Evolutionary conservation across 441 rosid genomes (phyloP), one percentile per base, ranked within the genome.

Genomic region (Raphanus hybrid): DNA sequence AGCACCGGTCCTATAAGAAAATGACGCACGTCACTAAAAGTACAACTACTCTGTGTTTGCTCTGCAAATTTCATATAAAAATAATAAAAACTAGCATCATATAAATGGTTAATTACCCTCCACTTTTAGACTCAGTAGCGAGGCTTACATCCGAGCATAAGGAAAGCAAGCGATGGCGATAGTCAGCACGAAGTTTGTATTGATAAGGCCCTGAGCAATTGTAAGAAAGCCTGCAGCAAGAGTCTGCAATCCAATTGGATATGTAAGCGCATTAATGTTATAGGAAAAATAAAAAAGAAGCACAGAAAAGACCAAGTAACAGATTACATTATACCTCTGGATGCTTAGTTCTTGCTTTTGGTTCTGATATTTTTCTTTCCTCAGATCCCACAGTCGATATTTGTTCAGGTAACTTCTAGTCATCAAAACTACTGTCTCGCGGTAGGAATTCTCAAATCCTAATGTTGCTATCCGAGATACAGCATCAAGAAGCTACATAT

Each of bases 121-220:
- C 92, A 87, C 85, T 87, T 80, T 86, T 87, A 55, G 96, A 82
- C 86, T 92, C 97, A 76, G 97, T 91, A 69, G 92, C 89, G 78
- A 92, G 82, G 79, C 97, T 89, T 65, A 92, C 92, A 83, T 94
- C 96, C 20, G 98, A 94, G 84, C 98, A 94, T 80, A 94, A 87
- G 81, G 94, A 89, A 64, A 94, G 85, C 83, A 94, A 81, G 11
- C 92, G 92, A 77, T 87, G 95, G 43, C 90, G 97, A 81, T 83
- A 92, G 82, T 94, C 97, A 27, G 92, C 83, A 50, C 96, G 93
- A 86, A 92, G 72, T 77, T 87, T 54, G 80, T 69, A 73, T 83
- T 80, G 64, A 76, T 82, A 58, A 94, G 97, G 77, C 89, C 90
- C 66, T 84, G 80, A 67, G 94, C 94, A 84, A 94, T 88, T 81